A percentile compares a stretch with the other conserved stretches of the same genome.
Evolutionary conservation across 441 rosid genomes (phyloP).

Genomic region (Erysimum pusillum): DNA sequence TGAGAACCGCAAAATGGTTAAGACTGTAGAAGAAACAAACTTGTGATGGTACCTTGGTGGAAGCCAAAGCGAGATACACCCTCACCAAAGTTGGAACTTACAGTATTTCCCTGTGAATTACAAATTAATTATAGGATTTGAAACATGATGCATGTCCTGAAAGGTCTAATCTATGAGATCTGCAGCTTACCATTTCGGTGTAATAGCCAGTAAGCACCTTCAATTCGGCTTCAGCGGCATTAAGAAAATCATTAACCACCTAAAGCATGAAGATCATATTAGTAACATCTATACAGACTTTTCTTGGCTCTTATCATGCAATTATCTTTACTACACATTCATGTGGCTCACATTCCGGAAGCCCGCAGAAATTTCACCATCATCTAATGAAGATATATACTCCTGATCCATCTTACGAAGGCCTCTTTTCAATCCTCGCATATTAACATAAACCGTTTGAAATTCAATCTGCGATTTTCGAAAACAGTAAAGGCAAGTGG

Average conservation of each 20-base stretch:
- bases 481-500: background rate
- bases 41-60: slow-evolving; percentile 6
- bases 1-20: background rate
- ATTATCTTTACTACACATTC: background rate
- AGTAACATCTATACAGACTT: background rate
- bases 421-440: background rate
- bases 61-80: background rate
- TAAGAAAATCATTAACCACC: background rate
- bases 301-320: background rate
- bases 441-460: background rate
- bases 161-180: background rate
- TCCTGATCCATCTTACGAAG: background rate
- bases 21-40: background rate
- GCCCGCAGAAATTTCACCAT: background rate
- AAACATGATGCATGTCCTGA: background rate
- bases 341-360: background rate
- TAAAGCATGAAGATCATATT: background rate
- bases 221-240: background rate
- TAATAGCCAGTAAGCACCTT: background rate
- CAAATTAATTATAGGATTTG: background rate
- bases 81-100: background rate
- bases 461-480: background rate
- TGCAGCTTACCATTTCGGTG: background rate
- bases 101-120: background rate
- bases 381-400: background rate